These are phyloP conservation scores for Phytophthora colocasiae DNA, from an alignment of 352 stramenopile genomes.

Conservation along the genomic window DNA sequence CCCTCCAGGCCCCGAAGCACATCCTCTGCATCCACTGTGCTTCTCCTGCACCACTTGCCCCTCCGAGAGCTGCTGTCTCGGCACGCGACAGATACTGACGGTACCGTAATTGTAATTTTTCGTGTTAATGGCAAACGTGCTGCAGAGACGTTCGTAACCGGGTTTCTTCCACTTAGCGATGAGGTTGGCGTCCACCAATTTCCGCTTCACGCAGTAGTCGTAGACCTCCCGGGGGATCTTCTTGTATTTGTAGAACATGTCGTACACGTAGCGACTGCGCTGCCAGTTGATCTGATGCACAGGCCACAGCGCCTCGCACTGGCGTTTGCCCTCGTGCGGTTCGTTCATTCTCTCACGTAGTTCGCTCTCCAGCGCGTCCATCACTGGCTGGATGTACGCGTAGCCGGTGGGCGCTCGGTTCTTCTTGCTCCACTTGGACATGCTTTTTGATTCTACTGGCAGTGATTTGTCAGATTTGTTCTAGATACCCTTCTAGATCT, in stretches of 20 bases:
- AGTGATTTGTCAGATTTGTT: too few species aligned
- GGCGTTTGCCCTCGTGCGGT: constrained; percentile 96
- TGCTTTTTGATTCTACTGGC: constrained; percentile 24
- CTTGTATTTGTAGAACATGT: constrained; percentile 99
- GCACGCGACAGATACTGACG: constrained; percentile 98
- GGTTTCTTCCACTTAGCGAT: constrained; percentile 99
- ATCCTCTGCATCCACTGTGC: constrained; percentile 97
- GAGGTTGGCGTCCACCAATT: constrained; percentile 96
- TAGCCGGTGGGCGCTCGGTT: constrained; percentile 92
- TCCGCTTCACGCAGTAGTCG: constrained; percentile 96
- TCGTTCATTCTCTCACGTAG: constrained; percentile 98
- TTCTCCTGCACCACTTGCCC: constrained; percentile 92
- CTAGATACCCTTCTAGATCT: too few species aligned
- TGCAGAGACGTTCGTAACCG: constrained; percentile 98
- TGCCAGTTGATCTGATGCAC: constrained; percentile 99
- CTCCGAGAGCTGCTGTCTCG: constrained; percentile 92
- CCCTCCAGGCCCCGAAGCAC: constrained; percentile 93
- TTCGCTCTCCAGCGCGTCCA: constrained; percentile 97
- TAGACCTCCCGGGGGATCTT: constrained; percentile 96
- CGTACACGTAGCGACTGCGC: constrained; percentile 98
- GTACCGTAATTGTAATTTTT: constrained; percentile 99
- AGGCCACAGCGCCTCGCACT: constrained; percentile 98
- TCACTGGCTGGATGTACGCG: constrained; percentile 94
- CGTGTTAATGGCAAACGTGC: constrained; percentile 98
- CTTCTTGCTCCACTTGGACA: constrained; percentile 91